Base-by-base conservation (phyloP, 2,329 filamentous ascomycete species). In the Capronia epimyces region DNA sequence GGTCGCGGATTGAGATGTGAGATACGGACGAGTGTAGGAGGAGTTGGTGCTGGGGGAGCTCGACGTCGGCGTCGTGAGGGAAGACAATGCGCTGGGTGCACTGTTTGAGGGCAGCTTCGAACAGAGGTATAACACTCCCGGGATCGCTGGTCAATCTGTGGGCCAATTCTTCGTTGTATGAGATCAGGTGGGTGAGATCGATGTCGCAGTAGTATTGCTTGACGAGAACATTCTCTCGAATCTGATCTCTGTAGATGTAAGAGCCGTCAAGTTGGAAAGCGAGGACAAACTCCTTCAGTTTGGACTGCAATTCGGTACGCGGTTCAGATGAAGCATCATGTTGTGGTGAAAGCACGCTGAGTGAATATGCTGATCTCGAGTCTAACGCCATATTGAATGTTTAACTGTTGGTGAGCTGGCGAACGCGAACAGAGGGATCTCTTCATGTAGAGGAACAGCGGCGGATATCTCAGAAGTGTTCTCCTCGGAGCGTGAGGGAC, bases 201-300 rank as follows among this genome's bases (percentile, higher is more conserved):
- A 98, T 81, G 68, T 98, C 91, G 74, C 93, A 96, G 69, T 85
- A 96, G 73, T 89, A 97, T 63, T 90, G 89, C 67, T 95, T 93
- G 36, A 95, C 77, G 1, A 97, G 79, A 6, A 93, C 89, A 73
- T 98, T 98, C 66, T 97, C 89, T 63, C 88, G 83, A 52, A 98
- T 81, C 71, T 97, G 93, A 64, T 97, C 91, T 79, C 93, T 94
- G 79, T 97, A 98, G 64, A 96, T 83, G 71, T 95, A 97, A 64
- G 84, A 81, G 70, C 95, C 95, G 70, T 96, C 91, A 36, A 97
- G 81, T 65, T 91, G 83, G 67, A 96, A 98, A 61, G 91, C 87
- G 51, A 97, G 81, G 59, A 98, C 84, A 68, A 98, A 98, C 55
- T 89, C 84, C 65, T 93, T 83, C 54, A 98, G 80, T 65, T 88